A percentile compares a stretch with the other conserved stretches of the same genome.
These are phyloP conservation scores for Penicillium hordei DNA, from an alignment of 2,329 filamentous ascomycete genomes.

Conservation along the genomic window DNA sequence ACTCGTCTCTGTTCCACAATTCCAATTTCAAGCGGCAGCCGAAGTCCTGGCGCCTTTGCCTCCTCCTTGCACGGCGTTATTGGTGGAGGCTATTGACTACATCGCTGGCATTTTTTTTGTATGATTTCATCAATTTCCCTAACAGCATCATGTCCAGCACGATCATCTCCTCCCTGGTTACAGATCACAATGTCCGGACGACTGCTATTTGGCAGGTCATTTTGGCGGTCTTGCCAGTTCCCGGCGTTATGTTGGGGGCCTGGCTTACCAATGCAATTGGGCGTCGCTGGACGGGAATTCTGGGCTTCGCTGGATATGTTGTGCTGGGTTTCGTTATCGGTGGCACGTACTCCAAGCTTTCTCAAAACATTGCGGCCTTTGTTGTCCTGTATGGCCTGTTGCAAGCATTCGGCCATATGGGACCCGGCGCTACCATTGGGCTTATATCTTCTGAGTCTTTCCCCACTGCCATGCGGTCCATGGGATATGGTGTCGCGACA, in stretches of 20 bases:
- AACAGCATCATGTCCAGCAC: conserved; percentile 39
- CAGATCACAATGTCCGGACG: conserved; percentile 33
- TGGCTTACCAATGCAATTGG: conserved; percentile 37
- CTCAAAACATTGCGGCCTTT: conserved; percentile 32
- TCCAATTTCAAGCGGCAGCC: conserved; percentile 34
- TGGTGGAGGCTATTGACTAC: conserved; percentile 32
- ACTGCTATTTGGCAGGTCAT: conserved; percentile 40
- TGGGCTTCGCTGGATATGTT: conserved; percentile 32
- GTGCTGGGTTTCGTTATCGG: conserved; percentile 36
- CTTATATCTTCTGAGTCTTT: conserved; percentile 36
- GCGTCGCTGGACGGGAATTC: conserved; percentile 31
- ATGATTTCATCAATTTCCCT: conserved; percentile 42
- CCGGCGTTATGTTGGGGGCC: conserved; percentile 35
- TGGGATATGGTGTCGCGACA: conserved; percentile 35
- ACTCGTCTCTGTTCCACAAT: conserved; percentile 34
- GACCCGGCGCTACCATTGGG: conserved; percentile 36
- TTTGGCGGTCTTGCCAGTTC: conserved; percentile 34
- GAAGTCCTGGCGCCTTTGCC: conserved; percentile 26
- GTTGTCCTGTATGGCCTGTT: conserved; percentile 38
- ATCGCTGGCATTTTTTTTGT: conserved; percentile 38
- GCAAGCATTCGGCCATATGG: conserved; percentile 37
- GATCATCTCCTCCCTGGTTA: conserved; percentile 36
- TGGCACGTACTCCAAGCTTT: conserved; percentile 28
- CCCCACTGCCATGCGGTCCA: conserved; percentile 35
- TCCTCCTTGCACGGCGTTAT: conserved; percentile 30